Evolutionary conservation across 129 eudicot species (phyloP).

Genomic region (Calendula officinalis): DNA sequence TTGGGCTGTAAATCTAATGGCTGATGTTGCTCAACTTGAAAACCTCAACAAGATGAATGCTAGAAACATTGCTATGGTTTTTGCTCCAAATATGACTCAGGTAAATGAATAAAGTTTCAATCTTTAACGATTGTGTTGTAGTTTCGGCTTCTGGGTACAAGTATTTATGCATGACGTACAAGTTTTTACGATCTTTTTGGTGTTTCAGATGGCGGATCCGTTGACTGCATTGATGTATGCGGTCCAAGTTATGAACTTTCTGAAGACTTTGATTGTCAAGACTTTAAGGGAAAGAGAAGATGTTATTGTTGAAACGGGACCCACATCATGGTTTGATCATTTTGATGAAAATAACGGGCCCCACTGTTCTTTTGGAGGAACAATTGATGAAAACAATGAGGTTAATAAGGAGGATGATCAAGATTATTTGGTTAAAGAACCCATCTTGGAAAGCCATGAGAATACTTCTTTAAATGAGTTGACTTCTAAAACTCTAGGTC

Average conservation of each 20-base stretch:
- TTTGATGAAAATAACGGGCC: slow-evolving; percentile 58
- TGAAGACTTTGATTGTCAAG: slow-evolving; percentile 70
- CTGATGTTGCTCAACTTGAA: slow-evolving; percentile 91
- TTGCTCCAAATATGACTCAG: slow-evolving; percentile 99
- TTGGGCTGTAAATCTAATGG: slow-evolving; percentile 95
- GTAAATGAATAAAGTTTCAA: slow-evolving; percentile 27
- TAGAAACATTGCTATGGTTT: slow-evolving; percentile 89
- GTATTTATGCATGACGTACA: background rate
- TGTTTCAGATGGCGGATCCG: slow-evolving; percentile 87
- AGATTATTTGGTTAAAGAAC: slow-evolving; percentile 30
- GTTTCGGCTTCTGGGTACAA: background rate
- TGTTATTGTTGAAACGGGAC: slow-evolving; percentile 44
- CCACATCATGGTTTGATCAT: slow-evolving; percentile 42
- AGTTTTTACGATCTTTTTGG: background rate
- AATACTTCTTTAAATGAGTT: slow-evolving; percentile 22
- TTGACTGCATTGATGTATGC: slow-evolving; percentile 95
- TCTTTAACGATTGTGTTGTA: background rate
- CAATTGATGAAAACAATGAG: slow-evolving; percentile 30
- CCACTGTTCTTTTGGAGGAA: slow-evolving; percentile 32
- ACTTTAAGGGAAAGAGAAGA: slow-evolving; percentile 84
- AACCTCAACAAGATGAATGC: slow-evolving; percentile 87
- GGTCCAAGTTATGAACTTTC: slow-evolving; percentile 96
- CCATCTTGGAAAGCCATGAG: slow-evolving; percentile 30
- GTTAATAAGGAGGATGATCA: slow-evolving; percentile 39
- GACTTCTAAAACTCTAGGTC: slow-evolving; percentile 21